Percentiles rank a stretch among this genome's conserved stretches.
Evolutionary conservation across 805 yeast species (phyloP).

Genomic region (Saccharomyces paradoxus): DNA sequence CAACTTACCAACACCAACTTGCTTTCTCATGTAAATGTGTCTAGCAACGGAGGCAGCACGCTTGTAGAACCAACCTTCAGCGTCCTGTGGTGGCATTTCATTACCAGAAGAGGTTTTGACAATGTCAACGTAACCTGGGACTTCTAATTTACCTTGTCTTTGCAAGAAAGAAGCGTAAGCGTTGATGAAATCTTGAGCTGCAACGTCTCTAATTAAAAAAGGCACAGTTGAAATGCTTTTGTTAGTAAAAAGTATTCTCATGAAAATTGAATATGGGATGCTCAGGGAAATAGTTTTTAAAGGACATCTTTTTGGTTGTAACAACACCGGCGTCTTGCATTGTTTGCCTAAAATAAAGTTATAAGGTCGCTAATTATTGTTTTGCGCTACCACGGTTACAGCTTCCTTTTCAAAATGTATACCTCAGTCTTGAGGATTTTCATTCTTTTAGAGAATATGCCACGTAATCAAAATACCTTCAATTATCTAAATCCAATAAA

Average conservation of each 20-base stretch:
- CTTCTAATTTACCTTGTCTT: conserved; percentile 99
- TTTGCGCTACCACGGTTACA: too few relatives aligned
- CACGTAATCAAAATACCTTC: neutral
- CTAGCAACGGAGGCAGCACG: conserved; percentile 99
- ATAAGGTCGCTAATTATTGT: too few relatives aligned
- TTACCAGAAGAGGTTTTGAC: conserved; percentile 99
- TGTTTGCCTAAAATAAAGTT: neutral
- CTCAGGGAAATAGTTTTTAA: neutral
- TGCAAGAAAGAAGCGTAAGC: conserved; percentile 99
- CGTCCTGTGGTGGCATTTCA: conserved; percentile 99
- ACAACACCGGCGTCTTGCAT: neutral
- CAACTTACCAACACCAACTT: conserved; percentile 98
- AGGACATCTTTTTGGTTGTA: neutral
- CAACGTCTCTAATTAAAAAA: conserved; percentile 81
- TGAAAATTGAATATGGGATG: neutral
- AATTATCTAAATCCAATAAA: neutral
- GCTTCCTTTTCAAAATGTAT: too few relatives aligned
- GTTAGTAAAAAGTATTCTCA: conserved; percentile 14
- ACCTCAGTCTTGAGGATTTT: too few relatives aligned
- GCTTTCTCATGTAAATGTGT: conserved; percentile 99
- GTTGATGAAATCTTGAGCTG: conserved; percentile 99
- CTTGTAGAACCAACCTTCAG: conserved; percentile 99
- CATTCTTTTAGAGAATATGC: too few relatives aligned
- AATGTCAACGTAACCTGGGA: conserved; percentile 99
- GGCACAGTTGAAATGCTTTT: conserved; percentile 24